Percentiles rank a stretch among this genome's conserved stretches.
These are phyloP conservation scores for Eucalyptus tenuipes DNA, from an alignment of 345 rosid genomes.

Conservation along the genomic window DNA sequence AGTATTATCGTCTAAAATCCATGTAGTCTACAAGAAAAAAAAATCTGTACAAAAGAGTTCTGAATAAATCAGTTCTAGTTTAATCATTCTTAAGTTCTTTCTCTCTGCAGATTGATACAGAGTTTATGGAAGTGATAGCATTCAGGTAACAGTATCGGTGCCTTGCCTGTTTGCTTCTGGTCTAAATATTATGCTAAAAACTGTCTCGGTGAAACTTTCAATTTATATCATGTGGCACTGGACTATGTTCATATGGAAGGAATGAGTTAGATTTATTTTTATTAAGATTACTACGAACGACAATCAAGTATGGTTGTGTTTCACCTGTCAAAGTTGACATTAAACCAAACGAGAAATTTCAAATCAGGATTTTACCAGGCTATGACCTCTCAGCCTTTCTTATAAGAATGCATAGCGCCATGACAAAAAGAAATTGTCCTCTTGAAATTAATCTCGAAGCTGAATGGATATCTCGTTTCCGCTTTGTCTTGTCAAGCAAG, in stretches of 20 bases:
- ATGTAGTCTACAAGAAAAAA: neutral
- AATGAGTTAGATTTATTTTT: neutral
- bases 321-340: neutral
- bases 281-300: neutral
- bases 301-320: neutral
- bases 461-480: neutral
- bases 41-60: neutral
- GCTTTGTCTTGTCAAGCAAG: neutral
- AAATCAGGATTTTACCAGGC: neutral
- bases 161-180: neutral
- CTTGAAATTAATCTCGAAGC: neutral
- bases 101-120: conserved; percentile 61
- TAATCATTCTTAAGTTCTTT: neutral
- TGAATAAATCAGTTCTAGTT: neutral
- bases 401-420: neutral
- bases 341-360: neutral
- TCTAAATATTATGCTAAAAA: neutral
- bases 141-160: conserved; percentile 33
- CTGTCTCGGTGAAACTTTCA: neutral
- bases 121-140: conserved; percentile 82
- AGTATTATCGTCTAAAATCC: neutral
- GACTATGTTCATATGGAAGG: neutral
- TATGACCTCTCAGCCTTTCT: neutral
- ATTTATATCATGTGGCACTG: neutral
- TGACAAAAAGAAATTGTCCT: neutral